Percentiles rank a stretch among this genome's conserved stretches.
These are phyloP conservation scores for Phoma sp. DNA, from an alignment of 2,329 filamentous ascomycete species.

Conservation along the genomic window DNA sequence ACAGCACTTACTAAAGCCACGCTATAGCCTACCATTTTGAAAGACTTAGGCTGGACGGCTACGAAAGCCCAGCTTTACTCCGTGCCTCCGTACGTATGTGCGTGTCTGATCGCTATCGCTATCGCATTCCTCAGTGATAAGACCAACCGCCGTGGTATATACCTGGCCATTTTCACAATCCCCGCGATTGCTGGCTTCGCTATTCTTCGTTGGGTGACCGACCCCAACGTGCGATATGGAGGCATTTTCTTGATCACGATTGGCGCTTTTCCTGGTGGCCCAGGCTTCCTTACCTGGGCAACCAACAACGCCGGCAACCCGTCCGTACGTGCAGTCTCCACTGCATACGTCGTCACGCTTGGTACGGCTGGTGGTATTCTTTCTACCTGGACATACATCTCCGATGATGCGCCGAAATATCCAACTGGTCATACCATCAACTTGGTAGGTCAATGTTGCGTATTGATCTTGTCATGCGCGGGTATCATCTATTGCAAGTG, in stretches of 20 bases:
- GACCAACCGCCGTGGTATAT: slow-evolving; percentile 48
- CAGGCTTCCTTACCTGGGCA: slow-evolving; percentile 64
- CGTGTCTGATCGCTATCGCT: slow-evolving; percentile 44
- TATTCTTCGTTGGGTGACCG: slow-evolving; percentile 62
- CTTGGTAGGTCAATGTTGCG: slow-evolving; percentile 57
- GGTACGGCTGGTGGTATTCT: slow-evolving; percentile 65
- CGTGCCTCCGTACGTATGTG: slow-evolving; percentile 49
- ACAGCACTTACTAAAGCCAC: slow-evolving; percentile 9
- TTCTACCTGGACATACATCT: slow-evolving; percentile 62
- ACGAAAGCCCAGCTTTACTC: slow-evolving; percentile 49
- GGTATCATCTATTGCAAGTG: slow-evolving; percentile 61
- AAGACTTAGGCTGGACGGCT: slow-evolving; percentile 46
- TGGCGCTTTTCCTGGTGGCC: slow-evolving; percentile 65
- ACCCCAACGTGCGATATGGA: slow-evolving; percentile 61
- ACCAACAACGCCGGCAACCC: slow-evolving; percentile 66
- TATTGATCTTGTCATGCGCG: slow-evolving; percentile 53
- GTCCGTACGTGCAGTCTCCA: slow-evolving; percentile 62
- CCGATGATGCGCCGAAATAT: slow-evolving; percentile 67
- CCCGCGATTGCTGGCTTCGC: slow-evolving; percentile 60
- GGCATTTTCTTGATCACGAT: slow-evolving; percentile 63
- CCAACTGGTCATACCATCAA: slow-evolving; percentile 74
- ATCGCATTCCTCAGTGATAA: slow-evolving; percentile 48
- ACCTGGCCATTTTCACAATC: slow-evolving; percentile 43
- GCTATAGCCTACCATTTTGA: slow-evolving; percentile 46
- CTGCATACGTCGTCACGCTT: slow-evolving; percentile 71